phyloP scores from a whole-genome alignment of 148 eudicot species.

The Amaranthus hypochondriacus region DNA sequence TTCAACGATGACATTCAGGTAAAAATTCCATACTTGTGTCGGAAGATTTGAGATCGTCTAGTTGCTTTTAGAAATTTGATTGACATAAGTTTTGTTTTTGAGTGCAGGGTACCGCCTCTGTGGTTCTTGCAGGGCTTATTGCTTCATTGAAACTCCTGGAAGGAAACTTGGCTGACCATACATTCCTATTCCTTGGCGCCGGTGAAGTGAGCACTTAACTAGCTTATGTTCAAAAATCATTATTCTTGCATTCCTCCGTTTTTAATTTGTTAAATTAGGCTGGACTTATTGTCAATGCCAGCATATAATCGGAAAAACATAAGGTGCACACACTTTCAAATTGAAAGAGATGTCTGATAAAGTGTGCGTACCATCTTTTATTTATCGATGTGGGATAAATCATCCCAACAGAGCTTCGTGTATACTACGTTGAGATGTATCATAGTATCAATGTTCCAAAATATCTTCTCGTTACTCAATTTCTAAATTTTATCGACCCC shows the following conservation, averaged over 20 bases:
- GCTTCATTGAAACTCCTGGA: conserved; percentile 61
- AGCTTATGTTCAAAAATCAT: not conserved
- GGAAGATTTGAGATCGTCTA: not conserved
- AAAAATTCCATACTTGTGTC: conserved; percentile 1
- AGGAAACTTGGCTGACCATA: conserved; percentile 80
- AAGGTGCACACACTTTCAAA: too few relatives aligned
- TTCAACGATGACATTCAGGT: conserved; percentile 98
- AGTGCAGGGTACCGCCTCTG: conserved; percentile 87
- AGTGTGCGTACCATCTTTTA: too few relatives aligned
- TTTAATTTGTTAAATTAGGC: too few relatives aligned
- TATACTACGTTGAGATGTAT: too few relatives aligned
- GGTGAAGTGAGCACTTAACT: conserved; percentile 60
- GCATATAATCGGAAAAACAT: too few relatives aligned
- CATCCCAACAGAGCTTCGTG: too few relatives aligned
- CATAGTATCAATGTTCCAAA: too few relatives aligned
- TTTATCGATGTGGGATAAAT: too few relatives aligned
- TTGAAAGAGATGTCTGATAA: too few relatives aligned
- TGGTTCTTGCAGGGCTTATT: conserved; percentile 79
- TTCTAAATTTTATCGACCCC: too few relatives aligned
- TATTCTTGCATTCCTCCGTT: not conserved
- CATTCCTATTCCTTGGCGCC: conserved; percentile 84
- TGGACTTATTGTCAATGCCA: too few relatives aligned
- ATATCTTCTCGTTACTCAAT: too few relatives aligned
- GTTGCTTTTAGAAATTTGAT: conserved; percentile 4
- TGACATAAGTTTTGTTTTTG: not conserved